phyloP scores from a whole-genome alignment of 441 rosid species.

The Adansonia madagascariensis region DNA sequence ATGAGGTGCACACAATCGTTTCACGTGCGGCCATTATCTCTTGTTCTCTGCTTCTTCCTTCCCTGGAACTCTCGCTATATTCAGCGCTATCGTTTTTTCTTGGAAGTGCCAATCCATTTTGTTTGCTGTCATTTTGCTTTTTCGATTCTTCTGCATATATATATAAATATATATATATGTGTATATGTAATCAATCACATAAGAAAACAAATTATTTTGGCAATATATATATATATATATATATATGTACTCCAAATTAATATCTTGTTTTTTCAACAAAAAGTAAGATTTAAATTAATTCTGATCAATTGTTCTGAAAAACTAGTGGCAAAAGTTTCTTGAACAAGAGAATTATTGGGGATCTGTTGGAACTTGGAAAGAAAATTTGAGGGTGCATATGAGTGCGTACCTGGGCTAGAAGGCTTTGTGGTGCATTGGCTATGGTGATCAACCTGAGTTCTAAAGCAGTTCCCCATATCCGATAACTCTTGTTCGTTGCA shows the following conservation, averaged over 20 bases:
- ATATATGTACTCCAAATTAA: background rate
- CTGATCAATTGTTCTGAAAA: background rate
- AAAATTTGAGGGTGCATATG: background rate
- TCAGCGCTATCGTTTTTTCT: background rate
- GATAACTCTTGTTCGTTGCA: background rate
- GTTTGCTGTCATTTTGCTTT: background rate
- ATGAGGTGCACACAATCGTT: slow-evolving; percentile 16
- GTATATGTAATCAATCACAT: background rate
- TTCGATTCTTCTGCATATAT: background rate
- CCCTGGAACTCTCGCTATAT: background rate
- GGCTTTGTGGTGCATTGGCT: slow-evolving; percentile 36
- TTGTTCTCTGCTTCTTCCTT: background rate
- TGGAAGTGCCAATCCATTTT: background rate
- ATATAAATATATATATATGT: too few relatives aligned
- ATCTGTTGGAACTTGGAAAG: background rate
- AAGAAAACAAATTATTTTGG: background rate
- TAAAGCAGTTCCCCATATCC: slow-evolving; percentile 65
- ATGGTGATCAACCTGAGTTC: slow-evolving; percentile 39
- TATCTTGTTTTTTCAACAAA: background rate
- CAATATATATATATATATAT: background rate
- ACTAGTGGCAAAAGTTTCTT: background rate
- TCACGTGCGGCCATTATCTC: slow-evolving; percentile 18
- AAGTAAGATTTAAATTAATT: background rate
- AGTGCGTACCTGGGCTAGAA: slow-evolving; percentile 38
- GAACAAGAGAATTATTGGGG: background rate